Evolutionary conservation across 169 alveolate genomes (phyloP), one percentile per base, ranked within the genome.

Genomic region (Theileria equi): DNA sequence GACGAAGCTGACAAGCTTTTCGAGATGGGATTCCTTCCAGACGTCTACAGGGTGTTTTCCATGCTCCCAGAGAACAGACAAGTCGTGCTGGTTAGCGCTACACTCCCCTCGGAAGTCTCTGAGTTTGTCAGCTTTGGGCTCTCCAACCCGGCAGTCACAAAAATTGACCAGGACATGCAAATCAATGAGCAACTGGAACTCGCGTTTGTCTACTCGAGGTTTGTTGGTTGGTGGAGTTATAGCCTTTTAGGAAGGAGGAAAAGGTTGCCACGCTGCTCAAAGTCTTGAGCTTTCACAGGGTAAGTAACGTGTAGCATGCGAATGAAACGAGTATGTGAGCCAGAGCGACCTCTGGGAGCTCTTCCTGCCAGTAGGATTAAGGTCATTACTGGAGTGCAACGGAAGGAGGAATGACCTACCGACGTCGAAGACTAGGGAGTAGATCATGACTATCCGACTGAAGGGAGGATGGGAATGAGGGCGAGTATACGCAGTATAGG

Each of bases 1-100:
- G 99, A 96, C 77, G 99, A 96, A 77, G 97, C 98, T 11, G 99
- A 96, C 85, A 83, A 94, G 48, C 79, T 96, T 45, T 92, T 95
- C 84, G 98, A 95, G 71, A 68, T 94, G 91, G 97, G 98, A 28
- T 90, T 94, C 66, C 80, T 96, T 36, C 94, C 93, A 53, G 74
- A 57, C 40, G 78, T 87, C 7, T 81, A 81, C 49, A 77, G 67
- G 49, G 88, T 93, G 34, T 69, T 94, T 36, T 86, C 91, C 36
- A 68, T 60, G 55, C 82, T 93, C 41, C 95, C 96, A 28, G 87
- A 71, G 19, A 80, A 73, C 31, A 90, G 89, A 61, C 95, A 96
- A 63, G 81, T 92, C 8, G 60, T 96, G 48, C 69, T 96, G 70
- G 92, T 94, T 36, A 91, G 97, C 49, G 99, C 99, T 1, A 96